phyloP scores from a whole-genome alignment of 2,329 filamentous ascomycete species.

The Apiospora phragmitis region DNA sequence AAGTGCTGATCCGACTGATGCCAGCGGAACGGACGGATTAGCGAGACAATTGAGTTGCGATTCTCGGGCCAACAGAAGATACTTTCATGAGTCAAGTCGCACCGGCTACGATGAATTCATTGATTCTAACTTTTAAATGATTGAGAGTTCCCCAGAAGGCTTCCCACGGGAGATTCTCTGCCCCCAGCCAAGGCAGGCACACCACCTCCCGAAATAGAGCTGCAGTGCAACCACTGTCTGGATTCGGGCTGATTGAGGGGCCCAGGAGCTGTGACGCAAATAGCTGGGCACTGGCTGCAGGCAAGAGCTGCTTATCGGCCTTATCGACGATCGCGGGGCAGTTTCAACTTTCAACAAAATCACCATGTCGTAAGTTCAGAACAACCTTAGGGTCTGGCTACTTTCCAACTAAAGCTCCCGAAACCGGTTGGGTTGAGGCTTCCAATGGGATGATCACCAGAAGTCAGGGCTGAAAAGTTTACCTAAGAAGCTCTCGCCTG shows the following conservation, averaged over 20 bases:
- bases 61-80: neutral
- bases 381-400: neutral
- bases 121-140: neutral
- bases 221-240: neutral
- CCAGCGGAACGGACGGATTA: neutral
- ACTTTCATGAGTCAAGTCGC: neutral
- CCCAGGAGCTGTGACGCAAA: slow-evolving; percentile 4
- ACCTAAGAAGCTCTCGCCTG: neutral
- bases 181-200: neutral
- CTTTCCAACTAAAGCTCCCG: slow-evolving; percentile 2
- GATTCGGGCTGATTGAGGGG: slow-evolving; percentile 1
- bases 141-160: neutral
- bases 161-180: neutral
- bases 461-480: neutral
- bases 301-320: slow-evolving; percentile 6
- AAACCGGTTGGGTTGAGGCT: slow-evolving; percentile 2
- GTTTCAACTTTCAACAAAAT: slow-evolving; percentile 7
- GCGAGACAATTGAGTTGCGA: neutral
- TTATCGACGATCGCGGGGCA: slow-evolving; percentile 6
- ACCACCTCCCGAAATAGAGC: neutral
- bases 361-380: slow-evolving; percentile 1
- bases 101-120: neutral
- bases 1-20: neutral
- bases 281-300: neutral
- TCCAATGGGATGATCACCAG: slow-evolving; percentile 3